phyloP scores from a whole-genome alignment of 2,329 filamentous ascomycete species.

The Cladosporium sp. region DNA sequence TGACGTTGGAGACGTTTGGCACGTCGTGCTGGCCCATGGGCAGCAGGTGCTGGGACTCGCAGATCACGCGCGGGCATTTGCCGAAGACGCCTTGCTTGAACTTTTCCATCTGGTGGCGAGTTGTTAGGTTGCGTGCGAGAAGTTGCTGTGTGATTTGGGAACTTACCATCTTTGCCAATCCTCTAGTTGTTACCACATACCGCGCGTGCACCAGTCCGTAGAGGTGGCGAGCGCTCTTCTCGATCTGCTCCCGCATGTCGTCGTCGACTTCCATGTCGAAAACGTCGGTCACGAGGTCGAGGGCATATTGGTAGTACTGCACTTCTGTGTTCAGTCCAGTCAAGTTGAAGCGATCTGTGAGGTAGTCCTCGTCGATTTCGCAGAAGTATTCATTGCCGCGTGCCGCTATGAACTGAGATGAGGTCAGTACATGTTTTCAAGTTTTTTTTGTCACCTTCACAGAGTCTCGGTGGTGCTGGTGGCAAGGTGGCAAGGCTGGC shows the following conservation, averaged over 20 bases:
- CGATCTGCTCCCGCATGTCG: conserved; percentile 95
- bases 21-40: conserved; percentile 93
- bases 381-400: conserved; percentile 99
- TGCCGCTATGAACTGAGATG: conserved; percentile 80
- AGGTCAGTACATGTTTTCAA: not conserved
- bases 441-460: not conserved
- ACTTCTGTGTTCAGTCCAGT: conserved; percentile 97
- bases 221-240: conserved; percentile 92
- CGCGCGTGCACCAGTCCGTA: conserved; percentile 95
- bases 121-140: conserved; percentile 13
- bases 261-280: conserved; percentile 99
- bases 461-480: not conserved
- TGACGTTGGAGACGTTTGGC: conserved; percentile 84
- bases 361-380: conserved; percentile 98
- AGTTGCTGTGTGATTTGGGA: not conserved
- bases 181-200: conserved; percentile 94
- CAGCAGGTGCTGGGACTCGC: conserved; percentile 86
- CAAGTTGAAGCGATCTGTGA: conserved; percentile 96
- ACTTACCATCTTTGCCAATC: conserved; percentile 90
- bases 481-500: not conserved
- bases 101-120: conserved; percentile 77
- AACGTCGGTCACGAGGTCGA: conserved; percentile 95
- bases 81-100: conserved; percentile 98
- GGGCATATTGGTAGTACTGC: conserved; percentile 97
- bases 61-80: conserved; percentile 95